Evolutionary conservation across 148 eudicot genomes (phyloP), one percentile per base, ranked within the genome.

Genomic region (Drosera capensis): DNA sequence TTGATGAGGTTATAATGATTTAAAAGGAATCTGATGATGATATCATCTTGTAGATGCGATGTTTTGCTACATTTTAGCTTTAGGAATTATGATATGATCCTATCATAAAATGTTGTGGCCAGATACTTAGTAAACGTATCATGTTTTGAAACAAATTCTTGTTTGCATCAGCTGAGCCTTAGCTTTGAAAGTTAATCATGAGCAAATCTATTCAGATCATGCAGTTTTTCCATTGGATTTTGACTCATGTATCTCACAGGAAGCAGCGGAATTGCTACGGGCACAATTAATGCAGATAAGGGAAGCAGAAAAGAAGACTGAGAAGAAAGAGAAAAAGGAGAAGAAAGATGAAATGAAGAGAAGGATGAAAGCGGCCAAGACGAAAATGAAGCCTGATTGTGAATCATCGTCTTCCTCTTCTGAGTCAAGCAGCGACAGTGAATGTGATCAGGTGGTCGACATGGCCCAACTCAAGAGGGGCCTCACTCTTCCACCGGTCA

Each of bases 341-440:
- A 69, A 74, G 24, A 74, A 64, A 14, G 69, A 74, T 29, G 62
- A 69, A 60, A 68, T 58, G 51, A 72, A 62, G 20, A 63, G 60
- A 26, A 60, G 60, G 12, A n/a, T 25, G 39, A 71, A 39, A 29
- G 63, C 48, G 14, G 44, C 40, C 8, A 21, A 14, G 29, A 45
- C 34, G 52, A 45, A 42, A 21, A 55, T 29, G 39, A 54, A 18
- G 43, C 23, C 34, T 15, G 59, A 43, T 9, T 64, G 59, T 25
- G 63, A 62, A n/a, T 49, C 62, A 31, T 82, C 86, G 1, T 85
- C 90, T 21, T 78, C 88, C 2, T 75, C 78, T 0, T 80, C 86
- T 0, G 90, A 79, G 36, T 79, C 90, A n/a, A 82, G 96, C 16
- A n/a, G n/a, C n/a, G 87, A 86, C 46, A 55, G 71, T 15, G 96